These are phyloP conservation scores for Sporothrix brasiliensis DNA, from an alignment of 2,329 filamentous ascomycete species.

Conservation along the genomic window DNA sequence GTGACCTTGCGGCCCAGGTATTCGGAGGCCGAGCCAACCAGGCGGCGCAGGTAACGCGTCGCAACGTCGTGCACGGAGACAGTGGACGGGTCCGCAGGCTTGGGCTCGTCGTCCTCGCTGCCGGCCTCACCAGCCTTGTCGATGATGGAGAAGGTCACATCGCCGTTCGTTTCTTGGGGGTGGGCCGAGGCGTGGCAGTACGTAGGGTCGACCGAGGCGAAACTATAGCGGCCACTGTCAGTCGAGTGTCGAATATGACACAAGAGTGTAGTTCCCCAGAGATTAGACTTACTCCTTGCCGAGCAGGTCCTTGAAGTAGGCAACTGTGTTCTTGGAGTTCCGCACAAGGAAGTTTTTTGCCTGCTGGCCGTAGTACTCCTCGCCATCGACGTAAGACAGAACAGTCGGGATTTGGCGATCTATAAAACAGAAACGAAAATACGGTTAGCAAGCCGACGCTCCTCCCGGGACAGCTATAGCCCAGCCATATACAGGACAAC, in stretches of 20 bases:
- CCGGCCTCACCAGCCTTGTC: slow-evolving; percentile 62
- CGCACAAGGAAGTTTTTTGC: slow-evolving; percentile 92
- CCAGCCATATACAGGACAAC: background rate
- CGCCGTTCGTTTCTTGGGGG: slow-evolving; percentile 71
- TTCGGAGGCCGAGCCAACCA: slow-evolving; percentile 82
- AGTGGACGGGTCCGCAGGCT: slow-evolving; percentile 56
- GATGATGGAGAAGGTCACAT: slow-evolving; percentile 79
- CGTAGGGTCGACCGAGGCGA: slow-evolving; percentile 95
- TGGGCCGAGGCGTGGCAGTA: slow-evolving; percentile 93
- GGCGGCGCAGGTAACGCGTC: slow-evolving; percentile 79
- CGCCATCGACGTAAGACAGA: slow-evolving; percentile 90
- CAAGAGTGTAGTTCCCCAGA: background rate
- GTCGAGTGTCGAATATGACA: background rate
- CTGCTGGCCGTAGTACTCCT: slow-evolving; percentile 95
- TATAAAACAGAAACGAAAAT: slow-evolving; percentile 43
- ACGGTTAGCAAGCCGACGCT: background rate
- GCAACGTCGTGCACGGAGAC: slow-evolving; percentile 79
- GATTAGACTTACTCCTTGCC: slow-evolving; percentile 75
- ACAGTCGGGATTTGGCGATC: slow-evolving; percentile 96
- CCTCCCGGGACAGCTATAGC: background rate
- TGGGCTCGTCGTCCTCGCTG: slow-evolving; percentile 44
- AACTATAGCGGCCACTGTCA: slow-evolving; percentile 50
- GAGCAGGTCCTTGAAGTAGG: slow-evolving; percentile 93
- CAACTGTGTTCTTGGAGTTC: slow-evolving; percentile 89
- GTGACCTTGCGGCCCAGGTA: slow-evolving; percentile 84